These are phyloP conservation scores for Lindgomyces ingoldianus DNA, from an alignment of 495 filamentous ascomycete genomes.

Conservation along the genomic window DNA sequence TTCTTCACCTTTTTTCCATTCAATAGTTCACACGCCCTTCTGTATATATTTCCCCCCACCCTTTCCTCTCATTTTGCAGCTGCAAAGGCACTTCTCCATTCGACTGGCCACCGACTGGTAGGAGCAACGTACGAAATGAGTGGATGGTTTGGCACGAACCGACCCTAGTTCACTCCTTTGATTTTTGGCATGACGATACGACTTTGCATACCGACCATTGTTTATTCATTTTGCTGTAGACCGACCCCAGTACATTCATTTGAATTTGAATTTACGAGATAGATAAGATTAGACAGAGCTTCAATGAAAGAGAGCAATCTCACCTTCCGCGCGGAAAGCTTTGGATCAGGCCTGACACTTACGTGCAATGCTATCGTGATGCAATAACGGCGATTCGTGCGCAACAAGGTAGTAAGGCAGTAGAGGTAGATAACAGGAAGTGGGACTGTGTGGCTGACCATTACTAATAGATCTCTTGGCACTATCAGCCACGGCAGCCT, in stretches of 20 bases:
- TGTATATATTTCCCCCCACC: too few relatives aligned
- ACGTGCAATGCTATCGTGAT: too few relatives aligned
- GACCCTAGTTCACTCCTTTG: too few relatives aligned
- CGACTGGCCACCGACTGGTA: constrained; percentile 1
- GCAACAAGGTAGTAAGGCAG: too few relatives aligned
- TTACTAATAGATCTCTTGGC: not conserved
- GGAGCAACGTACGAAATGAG: not conserved
- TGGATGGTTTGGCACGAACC: too few relatives aligned
- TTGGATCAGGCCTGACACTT: not conserved
- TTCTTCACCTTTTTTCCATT: not conserved
- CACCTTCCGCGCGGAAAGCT: not conserved
- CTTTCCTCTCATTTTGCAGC: not conserved
- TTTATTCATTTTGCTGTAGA: not conserved
- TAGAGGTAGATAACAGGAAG: not conserved
- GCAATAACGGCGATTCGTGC: too few relatives aligned
- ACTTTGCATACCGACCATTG: not conserved
- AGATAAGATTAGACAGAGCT: not conserved
- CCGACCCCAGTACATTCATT: not conserved
- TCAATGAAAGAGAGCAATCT: constrained; percentile 12
- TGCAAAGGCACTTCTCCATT: not conserved
- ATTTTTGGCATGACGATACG: too few relatives aligned
- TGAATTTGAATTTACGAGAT: not conserved
- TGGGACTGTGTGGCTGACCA: not conserved
- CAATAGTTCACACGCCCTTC: not conserved
- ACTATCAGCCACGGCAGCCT: too few relatives aligned